phyloP scores from a whole-genome alignment of 352 stramenopile species.

The Globisporangium splendens region DNA sequence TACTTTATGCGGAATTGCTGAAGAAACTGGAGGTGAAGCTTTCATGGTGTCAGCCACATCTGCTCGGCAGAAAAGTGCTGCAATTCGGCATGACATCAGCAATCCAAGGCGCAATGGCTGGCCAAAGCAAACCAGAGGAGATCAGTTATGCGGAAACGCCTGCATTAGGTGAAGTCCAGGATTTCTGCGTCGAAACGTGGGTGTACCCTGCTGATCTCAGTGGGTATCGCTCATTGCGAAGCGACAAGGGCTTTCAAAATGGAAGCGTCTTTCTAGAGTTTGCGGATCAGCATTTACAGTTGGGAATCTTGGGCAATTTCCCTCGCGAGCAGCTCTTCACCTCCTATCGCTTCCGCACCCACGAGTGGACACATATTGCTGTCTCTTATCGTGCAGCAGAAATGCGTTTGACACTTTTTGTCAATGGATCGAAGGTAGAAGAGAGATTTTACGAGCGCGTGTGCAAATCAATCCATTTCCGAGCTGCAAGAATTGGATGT shows the following conservation, averaged over 20 bases:
- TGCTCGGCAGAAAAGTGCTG: slow-evolving; percentile 48
- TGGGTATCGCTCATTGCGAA: slow-evolving; percentile 64
- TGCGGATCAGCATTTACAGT: slow-evolving; percentile 55
- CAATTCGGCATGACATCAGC: slow-evolving; percentile 54
- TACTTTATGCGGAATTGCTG: slow-evolving; percentile 76
- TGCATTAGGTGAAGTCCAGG: slow-evolving; percentile 46
- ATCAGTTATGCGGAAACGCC: slow-evolving; percentile 68
- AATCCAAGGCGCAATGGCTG: slow-evolving; percentile 7
- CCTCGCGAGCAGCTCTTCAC: slow-evolving; percentile 72
- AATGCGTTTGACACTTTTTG: slow-evolving; percentile 31
- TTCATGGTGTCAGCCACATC: slow-evolving; percentile 26
- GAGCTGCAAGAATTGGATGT: slow-evolving; percentile 56
- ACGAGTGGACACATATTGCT: slow-evolving; percentile 70
- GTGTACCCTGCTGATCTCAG: slow-evolving; percentile 61
- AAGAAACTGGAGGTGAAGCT: slow-evolving; percentile 60
- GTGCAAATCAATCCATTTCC: slow-evolving; percentile 42
- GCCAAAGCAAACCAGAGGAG: slow-evolving; percentile 40
- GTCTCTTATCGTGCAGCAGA: slow-evolving; percentile 40
- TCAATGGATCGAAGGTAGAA: slow-evolving; percentile 49
- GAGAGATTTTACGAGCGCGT: slow-evolving; percentile 40
- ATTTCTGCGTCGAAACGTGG: slow-evolving; percentile 84
- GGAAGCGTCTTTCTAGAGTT: slow-evolving; percentile 77
- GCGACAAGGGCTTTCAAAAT: slow-evolving; percentile 66
- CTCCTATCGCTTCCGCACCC: slow-evolving; percentile 39
- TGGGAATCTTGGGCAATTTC: slow-evolving; percentile 68